A percentile compares a stretch with the other conserved stretches of the same genome.
phyloP scores from a whole-genome alignment of 2,329 filamentous ascomycete species.

The Botrytis paeoniae region DNA sequence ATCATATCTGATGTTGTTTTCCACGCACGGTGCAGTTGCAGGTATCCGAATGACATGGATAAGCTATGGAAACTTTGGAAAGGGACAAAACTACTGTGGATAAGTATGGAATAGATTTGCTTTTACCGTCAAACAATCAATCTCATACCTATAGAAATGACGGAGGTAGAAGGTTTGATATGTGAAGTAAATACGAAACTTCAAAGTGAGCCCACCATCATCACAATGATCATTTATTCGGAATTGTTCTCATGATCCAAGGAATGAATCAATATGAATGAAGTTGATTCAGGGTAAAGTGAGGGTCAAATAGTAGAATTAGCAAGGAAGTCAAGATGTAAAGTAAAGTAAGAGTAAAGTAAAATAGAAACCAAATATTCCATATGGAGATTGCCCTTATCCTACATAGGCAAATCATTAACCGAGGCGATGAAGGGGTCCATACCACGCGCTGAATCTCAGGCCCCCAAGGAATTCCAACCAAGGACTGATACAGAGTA shows the following conservation, averaged over 20 bases:
- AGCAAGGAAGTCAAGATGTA: neutral
- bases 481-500: slow-evolving; percentile 1
- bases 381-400: neutral
- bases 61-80: neutral
- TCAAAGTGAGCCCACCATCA: neutral
- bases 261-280: neutral
- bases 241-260: neutral
- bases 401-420: neutral
- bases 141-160: slow-evolving; percentile 5
- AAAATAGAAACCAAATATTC: neutral
- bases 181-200: neutral
- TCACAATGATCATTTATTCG: neutral
- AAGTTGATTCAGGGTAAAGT: slow-evolving; percentile 13
- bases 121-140: neutral
- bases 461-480: slow-evolving; percentile 15
- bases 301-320: slow-evolving; percentile 9
- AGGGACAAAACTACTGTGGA: neutral
- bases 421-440: slow-evolving; percentile 18
- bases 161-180: neutral
- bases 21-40: slow-evolving; percentile 10
- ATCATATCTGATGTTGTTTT: neutral
- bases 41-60: neutral
- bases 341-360: neutral
- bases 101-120: slow-evolving; percentile 10
- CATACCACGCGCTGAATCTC: slow-evolving; percentile 22